Percentiles rank a stretch among this genome's conserved stretches.
These are phyloP conservation scores for Sphaerobolus stellatus DNA, from an alignment of 1,284 basidiomycete species.

Conservation along the genomic window DNA sequence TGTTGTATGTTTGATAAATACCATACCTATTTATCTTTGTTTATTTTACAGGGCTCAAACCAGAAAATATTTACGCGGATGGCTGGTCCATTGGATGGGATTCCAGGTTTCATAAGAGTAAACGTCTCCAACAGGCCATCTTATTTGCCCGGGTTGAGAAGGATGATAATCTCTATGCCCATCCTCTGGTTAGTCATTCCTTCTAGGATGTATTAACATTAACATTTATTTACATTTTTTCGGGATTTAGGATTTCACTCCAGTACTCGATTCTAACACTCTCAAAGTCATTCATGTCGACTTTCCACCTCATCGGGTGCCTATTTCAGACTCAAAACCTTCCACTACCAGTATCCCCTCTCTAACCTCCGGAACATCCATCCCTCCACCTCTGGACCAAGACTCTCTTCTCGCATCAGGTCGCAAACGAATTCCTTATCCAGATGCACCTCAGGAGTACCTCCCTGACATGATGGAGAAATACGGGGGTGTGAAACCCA, in stretches of 20 bases:
- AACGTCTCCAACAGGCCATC: constrained; percentile 76
- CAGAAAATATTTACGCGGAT: constrained; percentile 76
- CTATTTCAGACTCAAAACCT: constrained; percentile 17
- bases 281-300: constrained; percentile 80
- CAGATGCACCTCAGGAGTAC: constrained; percentile 64
- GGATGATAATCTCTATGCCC: constrained; percentile 81
- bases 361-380: constrained; percentile 50
- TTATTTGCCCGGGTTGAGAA: constrained; percentile 70
- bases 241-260: constrained; percentile 68
- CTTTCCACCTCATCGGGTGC: constrained; percentile 64
- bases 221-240: background rate
- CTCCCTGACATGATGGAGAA: constrained; percentile 69
- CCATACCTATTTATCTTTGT: background rate
- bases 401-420: constrained; percentile 49
- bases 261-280: constrained; percentile 69
- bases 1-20: background rate
- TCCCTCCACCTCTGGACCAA: constrained; percentile 47
- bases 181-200: constrained; percentile 57
- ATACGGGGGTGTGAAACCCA: constrained; percentile 40
- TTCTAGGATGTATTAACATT: background rate
- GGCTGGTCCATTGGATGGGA: constrained; percentile 84
- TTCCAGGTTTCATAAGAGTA: constrained; percentile 68
- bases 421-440: constrained; percentile 71
- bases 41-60: constrained; percentile 54
- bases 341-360: constrained; percentile 17